A percentile compares a stretch with the other conserved stretches of the same genome.
Conservation (phyloP, 345 rosid genomes). For the Brassica juncea region DNA sequence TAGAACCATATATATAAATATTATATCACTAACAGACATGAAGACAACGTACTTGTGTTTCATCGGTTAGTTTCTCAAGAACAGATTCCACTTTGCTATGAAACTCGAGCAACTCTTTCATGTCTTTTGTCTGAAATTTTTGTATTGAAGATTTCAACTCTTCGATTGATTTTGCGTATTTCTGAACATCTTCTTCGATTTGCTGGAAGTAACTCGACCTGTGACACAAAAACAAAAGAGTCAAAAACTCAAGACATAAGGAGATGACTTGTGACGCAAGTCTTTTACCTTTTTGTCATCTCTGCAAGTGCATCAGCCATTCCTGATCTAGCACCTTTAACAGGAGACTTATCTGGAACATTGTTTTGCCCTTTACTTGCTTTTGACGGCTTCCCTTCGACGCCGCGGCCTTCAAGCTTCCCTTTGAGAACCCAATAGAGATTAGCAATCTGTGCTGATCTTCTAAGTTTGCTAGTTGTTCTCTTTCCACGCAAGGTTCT, state of each 20-base stretch:
- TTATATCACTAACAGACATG: neutral
- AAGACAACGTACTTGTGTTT: constrained; percentile 51
- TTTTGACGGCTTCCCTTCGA: constrained; percentile 20
- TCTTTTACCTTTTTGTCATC: constrained; percentile 58
- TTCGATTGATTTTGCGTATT: constrained; percentile 43
- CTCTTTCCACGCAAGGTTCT: constrained; percentile 52
- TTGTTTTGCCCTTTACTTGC: constrained; percentile 35
- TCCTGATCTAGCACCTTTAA: constrained; percentile 51
- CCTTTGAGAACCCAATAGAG: constrained; percentile 57
- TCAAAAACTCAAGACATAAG: neutral
- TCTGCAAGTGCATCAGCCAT: constrained; percentile 78
- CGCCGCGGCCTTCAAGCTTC: constrained; percentile 59
- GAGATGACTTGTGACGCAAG: constrained; percentile 21
- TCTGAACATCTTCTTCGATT: constrained; percentile 63
- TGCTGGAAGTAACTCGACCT: constrained; percentile 71
- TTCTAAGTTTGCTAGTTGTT: constrained; percentile 56
- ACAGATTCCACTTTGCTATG: constrained; percentile 50
- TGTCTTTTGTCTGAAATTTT: constrained; percentile 54
- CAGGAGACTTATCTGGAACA: constrained; percentile 34
- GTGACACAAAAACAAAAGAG: neutral
- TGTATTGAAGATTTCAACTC: constrained; percentile 51
- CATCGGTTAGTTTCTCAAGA: constrained; percentile 62
- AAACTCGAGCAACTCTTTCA: constrained; percentile 56
- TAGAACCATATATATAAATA: too few species aligned
- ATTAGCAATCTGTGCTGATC: constrained; percentile 59